These are phyloP conservation scores for Suhomyces prunicola DNA, from an alignment of 805 yeast genomes.

Conservation along the genomic window DNA sequence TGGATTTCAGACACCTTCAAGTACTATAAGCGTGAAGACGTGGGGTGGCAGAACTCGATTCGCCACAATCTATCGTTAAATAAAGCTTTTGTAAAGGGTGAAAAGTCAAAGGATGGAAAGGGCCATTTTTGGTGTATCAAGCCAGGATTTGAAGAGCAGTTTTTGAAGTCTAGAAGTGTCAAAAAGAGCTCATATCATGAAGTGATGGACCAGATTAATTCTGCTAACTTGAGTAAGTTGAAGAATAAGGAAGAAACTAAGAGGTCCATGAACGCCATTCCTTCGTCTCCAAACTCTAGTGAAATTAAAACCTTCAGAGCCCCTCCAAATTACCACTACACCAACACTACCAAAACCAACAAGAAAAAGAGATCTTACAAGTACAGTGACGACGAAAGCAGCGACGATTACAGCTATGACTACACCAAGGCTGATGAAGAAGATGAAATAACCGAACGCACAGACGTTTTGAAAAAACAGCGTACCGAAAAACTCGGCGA, in stretches of 20 bases:
- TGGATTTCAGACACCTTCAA: constrained; percentile 89
- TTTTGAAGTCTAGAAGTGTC: constrained; percentile 59
- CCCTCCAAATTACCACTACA: neutral
- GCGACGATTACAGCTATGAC: constrained; percentile 11
- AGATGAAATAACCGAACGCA: neutral
- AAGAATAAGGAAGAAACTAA: constrained; percentile 7
- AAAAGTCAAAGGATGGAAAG: constrained; percentile 84
- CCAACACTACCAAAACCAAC: neutral
- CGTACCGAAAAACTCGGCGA: constrained; percentile 6
- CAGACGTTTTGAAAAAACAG: constrained; percentile 11
- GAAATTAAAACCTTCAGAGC: neutral
- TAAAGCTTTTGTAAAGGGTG: constrained; percentile 89
- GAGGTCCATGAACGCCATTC: constrained; percentile 23
- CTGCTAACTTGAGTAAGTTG: constrained; percentile 8
- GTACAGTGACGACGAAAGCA: constrained; percentile 17
- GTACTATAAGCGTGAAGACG: constrained; percentile 78
- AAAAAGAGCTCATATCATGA: constrained; percentile 44
- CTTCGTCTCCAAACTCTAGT: constrained; percentile 29
- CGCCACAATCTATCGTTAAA: constrained; percentile 90
- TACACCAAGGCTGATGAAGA: constrained; percentile 6
- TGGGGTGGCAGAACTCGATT: constrained; percentile 97
- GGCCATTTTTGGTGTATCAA: constrained; percentile 94
- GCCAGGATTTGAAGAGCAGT: constrained; percentile 77
- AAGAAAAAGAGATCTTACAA: constrained; percentile 6
- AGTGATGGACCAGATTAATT: constrained; percentile 39